phyloP scores from a whole-genome alignment of 768 basidiomycete genomes.

The Podaxis pistillaris region DNA sequence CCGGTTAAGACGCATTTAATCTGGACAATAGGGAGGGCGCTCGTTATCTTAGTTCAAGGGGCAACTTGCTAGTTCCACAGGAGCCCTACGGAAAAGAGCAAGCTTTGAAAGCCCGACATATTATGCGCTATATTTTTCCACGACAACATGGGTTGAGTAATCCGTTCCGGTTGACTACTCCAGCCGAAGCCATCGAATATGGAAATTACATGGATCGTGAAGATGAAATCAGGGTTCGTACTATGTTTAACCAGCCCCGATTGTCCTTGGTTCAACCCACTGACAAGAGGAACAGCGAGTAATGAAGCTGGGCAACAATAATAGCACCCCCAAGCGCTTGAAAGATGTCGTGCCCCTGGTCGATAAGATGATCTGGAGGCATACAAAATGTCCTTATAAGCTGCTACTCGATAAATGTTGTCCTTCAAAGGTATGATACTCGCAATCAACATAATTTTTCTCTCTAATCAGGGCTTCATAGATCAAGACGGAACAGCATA shows the following conservation, averaged over 20 bases:
- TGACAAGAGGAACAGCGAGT: not conserved
- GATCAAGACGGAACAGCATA: constrained; percentile 15
- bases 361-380: constrained; percentile 64
- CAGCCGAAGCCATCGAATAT: constrained; percentile 30
- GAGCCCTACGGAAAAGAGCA: constrained; percentile 48
- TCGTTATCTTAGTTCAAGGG: not conserved
- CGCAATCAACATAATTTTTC: not conserved
- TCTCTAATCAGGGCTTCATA: not conserved
- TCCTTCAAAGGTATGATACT: constrained; percentile 64
- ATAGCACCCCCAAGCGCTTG: constrained; percentile 70
- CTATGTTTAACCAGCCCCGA: not conserved
- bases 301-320: constrained; percentile 39
- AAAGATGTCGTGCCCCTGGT: constrained; percentile 51
- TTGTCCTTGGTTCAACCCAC: not conserved
- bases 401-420: constrained; percentile 64
- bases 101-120: constrained; percentile 52
- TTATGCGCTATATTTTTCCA: constrained; percentile 86
- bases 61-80: not conserved
- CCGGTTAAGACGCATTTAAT: constrained; percentile 53
- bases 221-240: constrained; percentile 61
- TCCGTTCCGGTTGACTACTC: constrained; percentile 42
- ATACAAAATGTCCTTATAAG: constrained; percentile 65
- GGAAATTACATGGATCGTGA: constrained; percentile 63
- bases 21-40: constrained; percentile 32
- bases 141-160: constrained; percentile 68